Evolutionary conservation across 345 rosid genomes (phyloP), one percentile per base, ranked within the genome.

Genomic region (Orychophragmus violaceus): DNA sequence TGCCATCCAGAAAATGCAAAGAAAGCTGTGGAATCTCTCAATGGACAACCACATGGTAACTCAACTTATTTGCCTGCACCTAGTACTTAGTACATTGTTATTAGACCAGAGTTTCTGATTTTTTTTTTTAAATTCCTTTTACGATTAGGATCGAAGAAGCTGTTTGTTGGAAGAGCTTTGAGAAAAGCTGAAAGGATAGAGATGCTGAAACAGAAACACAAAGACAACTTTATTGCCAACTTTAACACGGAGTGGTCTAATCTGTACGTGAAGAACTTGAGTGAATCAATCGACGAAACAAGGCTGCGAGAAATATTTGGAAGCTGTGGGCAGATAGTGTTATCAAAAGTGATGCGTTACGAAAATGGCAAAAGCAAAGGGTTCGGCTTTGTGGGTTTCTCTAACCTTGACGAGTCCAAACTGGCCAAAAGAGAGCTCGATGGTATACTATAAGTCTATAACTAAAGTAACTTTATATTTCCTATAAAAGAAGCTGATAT

Each of bases 351-450:
- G 63, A 84, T 83, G 81, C 68, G 82, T 54, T 22, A 77, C 58
- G 78, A 71, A 29, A 63, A 69, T 51, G 90, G 97, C 14, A 36
- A 2, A 18, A 87, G 90, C 68, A 86, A 78, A 68, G 83, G 85
- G 55, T 88, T 83, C 72, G 97, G 95, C 35, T 90, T 87, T 72
- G 97, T 90, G 42, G 77, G 85, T 65, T 87, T 84, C 82, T 82
- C 89, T 60, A 74, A 68, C 42, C 60, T 77, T 63, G 83, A 78
- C 69, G 95, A 86, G 71, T 84, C 97, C 54, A 75, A 76, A 28
- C 58, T 51, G 14, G 97, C 95, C 68, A 58, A 78, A 71, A 44
- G 55, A 58, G 21, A 64, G 29, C 80, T 83, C 60, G 62, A 86
- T 66, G 90, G 97, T 90, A 39, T 90, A 39, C 5, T 28, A 74